Evolutionary conservation across 1,139 yeast genomes (phyloP).

Genomic region (Chernovozyma sophiae-reginae): DNA sequence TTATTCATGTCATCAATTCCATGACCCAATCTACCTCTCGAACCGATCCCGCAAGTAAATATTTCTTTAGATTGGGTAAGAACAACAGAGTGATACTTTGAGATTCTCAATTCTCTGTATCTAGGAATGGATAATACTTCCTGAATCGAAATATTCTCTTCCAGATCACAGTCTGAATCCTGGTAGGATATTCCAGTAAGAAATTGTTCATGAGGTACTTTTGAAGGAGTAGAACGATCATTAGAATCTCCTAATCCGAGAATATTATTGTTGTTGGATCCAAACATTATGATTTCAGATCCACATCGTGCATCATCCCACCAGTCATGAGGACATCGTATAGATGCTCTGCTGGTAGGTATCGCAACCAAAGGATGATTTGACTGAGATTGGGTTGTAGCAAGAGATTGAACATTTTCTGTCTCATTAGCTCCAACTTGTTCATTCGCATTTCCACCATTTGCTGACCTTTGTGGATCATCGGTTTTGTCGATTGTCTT

Average conservation of each 20-base stretch:
- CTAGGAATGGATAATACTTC: conserved; percentile 33
- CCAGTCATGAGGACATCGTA: conserved; percentile 16
- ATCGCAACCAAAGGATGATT: background rate
- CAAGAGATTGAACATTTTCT: background rate
- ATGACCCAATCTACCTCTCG: conserved; percentile 70
- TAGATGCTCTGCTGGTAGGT: conserved; percentile 6
- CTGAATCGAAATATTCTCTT: conserved; percentile 6
- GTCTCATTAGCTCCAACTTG: background rate
- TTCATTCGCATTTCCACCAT: background rate
- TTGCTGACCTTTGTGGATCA: background rate
- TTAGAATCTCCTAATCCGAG: conserved; percentile 69
- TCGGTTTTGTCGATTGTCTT: conserved; percentile 1
- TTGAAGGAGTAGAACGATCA: conserved; percentile 42
- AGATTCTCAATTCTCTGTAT: conserved; percentile 43
- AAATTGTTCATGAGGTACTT: conserved; percentile 21
- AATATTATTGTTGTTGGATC: conserved; percentile 62
- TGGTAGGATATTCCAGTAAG: conserved; percentile 1
- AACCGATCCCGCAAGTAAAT: conserved; percentile 62
- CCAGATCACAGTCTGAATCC: no score
- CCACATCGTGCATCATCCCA: conserved; percentile 48
- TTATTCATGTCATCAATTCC: conserved; percentile 33
- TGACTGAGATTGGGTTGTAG: background rate
- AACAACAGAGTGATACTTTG: conserved; percentile 65
- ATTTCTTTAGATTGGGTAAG: conserved; percentile 54
- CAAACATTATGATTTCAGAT: conserved; percentile 58